Percentiles rank a stretch among this genome's conserved stretches.
Conservation (phyloP, 805 yeast species). For the Lipomyces spencermartinsiae region DNA sequence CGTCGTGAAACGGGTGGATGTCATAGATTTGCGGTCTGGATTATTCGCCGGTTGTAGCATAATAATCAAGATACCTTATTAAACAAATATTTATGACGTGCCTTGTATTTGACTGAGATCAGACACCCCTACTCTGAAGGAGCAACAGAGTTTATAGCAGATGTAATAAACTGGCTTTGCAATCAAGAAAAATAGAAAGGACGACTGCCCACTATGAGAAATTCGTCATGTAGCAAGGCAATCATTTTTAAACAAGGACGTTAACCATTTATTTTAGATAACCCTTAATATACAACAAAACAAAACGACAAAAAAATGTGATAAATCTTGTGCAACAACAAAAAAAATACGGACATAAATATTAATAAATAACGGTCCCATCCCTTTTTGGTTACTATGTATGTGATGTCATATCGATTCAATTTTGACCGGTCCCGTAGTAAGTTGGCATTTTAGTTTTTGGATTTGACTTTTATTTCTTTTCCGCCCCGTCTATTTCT, state of each 20-base stretch:
- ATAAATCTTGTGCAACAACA: background rate
- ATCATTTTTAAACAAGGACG: background rate
- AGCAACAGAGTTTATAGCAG: no score
- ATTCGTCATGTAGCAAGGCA: background rate
- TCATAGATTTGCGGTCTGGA: no score
- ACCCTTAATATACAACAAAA: background rate
- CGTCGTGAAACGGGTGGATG: no score
- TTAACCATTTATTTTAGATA: background rate
- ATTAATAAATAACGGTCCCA: background rate
- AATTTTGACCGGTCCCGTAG: background rate
- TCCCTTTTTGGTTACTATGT: constrained; percentile 2
- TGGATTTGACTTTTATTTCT: background rate
- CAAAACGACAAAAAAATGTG: background rate
- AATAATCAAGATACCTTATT: no score
- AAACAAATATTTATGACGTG: no score
- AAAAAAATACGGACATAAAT: background rate
- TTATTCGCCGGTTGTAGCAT: no score
- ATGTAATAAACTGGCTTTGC: no score
- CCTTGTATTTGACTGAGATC: no score
- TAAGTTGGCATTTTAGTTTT: background rate
- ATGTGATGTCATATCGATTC: background rate
- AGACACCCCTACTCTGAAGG: no score
- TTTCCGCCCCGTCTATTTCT: constrained; percentile 60
- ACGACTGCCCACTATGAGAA: no score
- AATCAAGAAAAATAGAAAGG: no score